phyloP scores from a whole-genome alignment of 2,329 filamentous ascomycete genomes.

The Corniculantispora saksenae region DNA sequence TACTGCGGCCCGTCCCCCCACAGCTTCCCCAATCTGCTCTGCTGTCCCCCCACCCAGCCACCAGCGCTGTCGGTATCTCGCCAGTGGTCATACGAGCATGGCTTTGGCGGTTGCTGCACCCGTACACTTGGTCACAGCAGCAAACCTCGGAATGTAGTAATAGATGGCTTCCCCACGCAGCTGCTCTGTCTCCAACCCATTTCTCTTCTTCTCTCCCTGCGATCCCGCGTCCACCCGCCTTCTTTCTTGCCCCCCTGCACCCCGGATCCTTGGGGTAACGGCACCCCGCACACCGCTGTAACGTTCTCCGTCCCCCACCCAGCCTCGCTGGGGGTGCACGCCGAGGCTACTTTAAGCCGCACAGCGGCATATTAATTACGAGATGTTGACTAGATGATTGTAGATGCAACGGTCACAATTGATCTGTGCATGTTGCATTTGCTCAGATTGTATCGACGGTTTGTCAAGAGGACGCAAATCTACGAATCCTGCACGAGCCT shows the following conservation, averaged over 20 bases:
- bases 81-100: not conserved
- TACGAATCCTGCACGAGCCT: not conserved
- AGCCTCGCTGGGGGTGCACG: not conserved
- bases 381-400: not conserved
- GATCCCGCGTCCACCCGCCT: not conserved
- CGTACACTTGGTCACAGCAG: not conserved
- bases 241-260: not conserved
- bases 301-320: constrained; percentile 12
- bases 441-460: not conserved
- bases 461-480: not conserved
- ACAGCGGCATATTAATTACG: not conserved
- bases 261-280: not conserved
- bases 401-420: not conserved
- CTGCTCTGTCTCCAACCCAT: not conserved
- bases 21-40: not conserved
- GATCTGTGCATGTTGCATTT: not conserved
- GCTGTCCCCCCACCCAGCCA: not conserved
- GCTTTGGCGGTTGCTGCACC: not conserved
- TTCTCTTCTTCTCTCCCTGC: not conserved
- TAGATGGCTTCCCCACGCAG: not conserved
- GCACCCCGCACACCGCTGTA: constrained; percentile 11
- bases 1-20: not conserved
- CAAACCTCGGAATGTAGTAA: not conserved
- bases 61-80: not conserved
- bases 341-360: not conserved